These are phyloP conservation scores for Solanum neorickii DNA, from an alignment of 257 asterid species.

Conservation along the genomic window DNA sequence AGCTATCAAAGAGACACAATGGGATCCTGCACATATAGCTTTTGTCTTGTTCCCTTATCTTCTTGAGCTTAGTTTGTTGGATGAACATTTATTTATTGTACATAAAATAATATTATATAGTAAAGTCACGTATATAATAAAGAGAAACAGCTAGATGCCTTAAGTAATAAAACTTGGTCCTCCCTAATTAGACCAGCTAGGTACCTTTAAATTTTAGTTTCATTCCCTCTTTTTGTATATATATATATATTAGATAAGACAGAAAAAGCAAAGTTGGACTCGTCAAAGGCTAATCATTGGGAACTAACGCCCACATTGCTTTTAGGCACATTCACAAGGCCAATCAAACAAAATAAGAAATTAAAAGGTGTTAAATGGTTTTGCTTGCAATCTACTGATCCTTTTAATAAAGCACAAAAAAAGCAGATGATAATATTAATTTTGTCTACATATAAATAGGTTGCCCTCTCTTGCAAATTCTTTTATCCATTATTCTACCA, in stretches of 20 bases:
- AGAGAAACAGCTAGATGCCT: neutral
- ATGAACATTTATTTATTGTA: neutral
- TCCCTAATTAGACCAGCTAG: neutral
- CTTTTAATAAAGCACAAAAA: constrained; percentile 15
- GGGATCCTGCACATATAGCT: neutral
- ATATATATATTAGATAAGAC: neutral
- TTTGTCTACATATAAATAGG: neutral
- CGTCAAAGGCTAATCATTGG: constrained; percentile 44
- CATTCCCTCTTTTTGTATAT: too few species aligned
- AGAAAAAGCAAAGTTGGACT: constrained; percentile 19
- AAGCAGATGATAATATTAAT: constrained; percentile 1
- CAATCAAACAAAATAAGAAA: too few species aligned
- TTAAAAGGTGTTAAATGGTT: neutral
- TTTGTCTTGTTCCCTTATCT: neutral
- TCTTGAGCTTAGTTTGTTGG: neutral
- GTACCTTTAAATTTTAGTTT: neutral
- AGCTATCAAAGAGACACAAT: neutral
- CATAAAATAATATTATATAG: neutral
- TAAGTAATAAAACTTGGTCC: neutral
- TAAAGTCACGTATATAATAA: neutral
- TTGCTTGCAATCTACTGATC: neutral
- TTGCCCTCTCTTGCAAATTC: neutral
- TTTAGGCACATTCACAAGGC: neutral
- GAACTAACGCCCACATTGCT: constrained; percentile 8
- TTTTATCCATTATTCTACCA: neutral